Conservation (phyloP, 2,329 filamentous ascomycete species). For the Fragosphaeria purpurea region DNA sequence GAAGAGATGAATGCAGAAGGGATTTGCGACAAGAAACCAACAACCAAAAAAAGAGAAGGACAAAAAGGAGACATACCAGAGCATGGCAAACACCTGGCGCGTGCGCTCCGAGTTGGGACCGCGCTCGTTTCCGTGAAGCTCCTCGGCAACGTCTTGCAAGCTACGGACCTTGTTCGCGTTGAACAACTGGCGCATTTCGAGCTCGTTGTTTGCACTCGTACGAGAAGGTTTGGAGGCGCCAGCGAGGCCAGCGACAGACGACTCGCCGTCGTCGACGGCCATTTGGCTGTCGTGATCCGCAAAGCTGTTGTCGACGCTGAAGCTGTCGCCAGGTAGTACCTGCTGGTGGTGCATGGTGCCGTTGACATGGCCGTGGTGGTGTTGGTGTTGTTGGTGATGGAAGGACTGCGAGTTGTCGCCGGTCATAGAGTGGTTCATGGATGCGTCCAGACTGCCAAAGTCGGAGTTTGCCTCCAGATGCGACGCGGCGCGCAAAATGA, state of each 20-base stretch:
- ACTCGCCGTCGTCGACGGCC: conserved; percentile 46
- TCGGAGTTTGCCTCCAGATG: conserved; percentile 43
- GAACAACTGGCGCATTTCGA: conserved; percentile 69
- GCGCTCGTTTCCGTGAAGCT: conserved; percentile 69
- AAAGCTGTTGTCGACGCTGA: conserved; percentile 42
- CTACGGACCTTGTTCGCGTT: conserved; percentile 56
- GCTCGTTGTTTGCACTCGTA: conserved; percentile 68
- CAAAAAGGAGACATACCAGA: conserved; percentile 51
- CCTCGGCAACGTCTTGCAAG: conserved; percentile 61
- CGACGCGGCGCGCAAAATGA: conserved; percentile 47
- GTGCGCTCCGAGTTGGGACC: conserved; percentile 74
- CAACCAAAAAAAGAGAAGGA: background rate
- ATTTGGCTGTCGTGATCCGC: conserved; percentile 49
- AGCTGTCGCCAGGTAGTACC: conserved; percentile 45
- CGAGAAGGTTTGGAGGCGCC: conserved; percentile 47
- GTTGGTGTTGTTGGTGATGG: conserved; percentile 29
- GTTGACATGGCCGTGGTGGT: conserved; percentile 22
- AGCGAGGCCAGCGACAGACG: conserved; percentile 32
- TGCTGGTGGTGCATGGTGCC: conserved; percentile 34
- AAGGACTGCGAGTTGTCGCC: conserved; percentile 31
- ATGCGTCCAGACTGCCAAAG: conserved; percentile 36
- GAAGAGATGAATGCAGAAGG: conserved; percentile 6
- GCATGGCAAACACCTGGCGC: conserved; percentile 79
- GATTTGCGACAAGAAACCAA: background rate
- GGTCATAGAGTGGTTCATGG: conserved; percentile 36